These are phyloP conservation scores for Kockiozyma suomiensis DNA, from an alignment of 805 yeast genomes.

Conservation along the genomic window DNA sequence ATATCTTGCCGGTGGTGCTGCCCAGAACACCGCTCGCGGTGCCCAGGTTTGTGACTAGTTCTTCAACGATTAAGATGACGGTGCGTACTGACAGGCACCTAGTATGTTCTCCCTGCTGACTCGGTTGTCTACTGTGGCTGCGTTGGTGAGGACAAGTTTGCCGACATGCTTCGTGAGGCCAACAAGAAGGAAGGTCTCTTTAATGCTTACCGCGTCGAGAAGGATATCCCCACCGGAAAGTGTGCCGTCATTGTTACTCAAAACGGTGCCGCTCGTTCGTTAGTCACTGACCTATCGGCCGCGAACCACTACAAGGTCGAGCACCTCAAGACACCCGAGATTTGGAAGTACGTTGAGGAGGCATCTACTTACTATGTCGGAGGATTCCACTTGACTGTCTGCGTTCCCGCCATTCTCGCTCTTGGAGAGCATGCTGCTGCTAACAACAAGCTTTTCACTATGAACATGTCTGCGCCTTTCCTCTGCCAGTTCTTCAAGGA, in stretches of 20 bases:
- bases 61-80: not conserved
- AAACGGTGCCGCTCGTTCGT: slow-evolving; percentile 77
- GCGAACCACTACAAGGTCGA: slow-evolving; percentile 94
- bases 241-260: slow-evolving; percentile 89
- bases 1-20: slow-evolving; percentile 97
- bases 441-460: slow-evolving; percentile 65
- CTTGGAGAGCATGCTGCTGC: slow-evolving; percentile 92
- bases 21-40: slow-evolving; percentile 98
- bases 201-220: slow-evolving; percentile 76
- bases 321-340: slow-evolving; percentile 84
- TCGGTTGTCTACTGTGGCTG: slow-evolving; percentile 94
- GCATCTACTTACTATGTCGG: slow-evolving; percentile 90
- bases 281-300: slow-evolving; percentile 95
- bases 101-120: slow-evolving; percentile 71
- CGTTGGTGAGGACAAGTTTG: slow-evolving; percentile 89
- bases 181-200: slow-evolving; percentile 85
- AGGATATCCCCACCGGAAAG: slow-evolving; percentile 82
- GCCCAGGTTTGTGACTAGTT: slow-evolving; percentile 57
- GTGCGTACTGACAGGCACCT: not conserved
- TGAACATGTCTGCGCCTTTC: slow-evolving; percentile 96
- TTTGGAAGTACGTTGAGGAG: slow-evolving; percentile 81
- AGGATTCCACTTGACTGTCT: slow-evolving; percentile 98
- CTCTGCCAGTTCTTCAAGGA: slow-evolving; percentile 94
- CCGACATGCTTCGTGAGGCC: slow-evolving; percentile 78
- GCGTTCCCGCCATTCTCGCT: slow-evolving; percentile 88